Percentiles rank a stretch among this genome's conserved stretches.
Conservation (phyloP, 1,284 basidiomycete species). For the Sanguinoderma infundibulare region DNA sequence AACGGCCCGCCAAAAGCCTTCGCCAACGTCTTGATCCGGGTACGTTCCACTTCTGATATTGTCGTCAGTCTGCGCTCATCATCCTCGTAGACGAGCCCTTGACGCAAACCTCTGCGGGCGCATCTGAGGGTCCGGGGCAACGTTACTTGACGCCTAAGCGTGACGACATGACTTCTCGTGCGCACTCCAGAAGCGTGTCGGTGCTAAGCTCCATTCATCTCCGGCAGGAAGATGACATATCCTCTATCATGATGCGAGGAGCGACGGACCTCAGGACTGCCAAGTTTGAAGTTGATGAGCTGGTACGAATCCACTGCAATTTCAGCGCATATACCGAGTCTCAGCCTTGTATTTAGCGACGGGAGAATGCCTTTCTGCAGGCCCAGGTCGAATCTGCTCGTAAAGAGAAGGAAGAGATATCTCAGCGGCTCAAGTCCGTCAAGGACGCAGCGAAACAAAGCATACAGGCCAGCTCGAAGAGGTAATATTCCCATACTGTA, state of each 20-base stretch:
- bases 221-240: constrained; percentile 35
- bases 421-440: constrained; percentile 31
- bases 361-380: constrained; percentile 31
- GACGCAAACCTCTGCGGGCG: neutral
- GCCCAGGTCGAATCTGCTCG: constrained; percentile 26
- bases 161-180: constrained; percentile 3
- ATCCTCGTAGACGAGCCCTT: neutral
- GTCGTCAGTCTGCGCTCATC: neutral
- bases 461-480: constrained; percentile 31
- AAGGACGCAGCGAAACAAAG: constrained; percentile 35
- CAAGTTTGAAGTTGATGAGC: constrained; percentile 35
- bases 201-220: constrained; percentile 27
- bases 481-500: constrained; percentile 14
- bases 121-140: neutral
- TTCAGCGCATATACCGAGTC: constrained; percentile 10
- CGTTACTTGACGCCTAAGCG: neutral
- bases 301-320: constrained; percentile 18
- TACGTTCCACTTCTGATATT: neutral
- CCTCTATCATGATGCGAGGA: constrained; percentile 37
- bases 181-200: constrained; percentile 33
- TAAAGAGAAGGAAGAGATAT: constrained; percentile 32
- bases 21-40: constrained; percentile 28
- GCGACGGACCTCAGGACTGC: constrained; percentile 35
- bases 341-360: constrained; percentile 23
- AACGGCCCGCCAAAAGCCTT: constrained; percentile 22